A percentile compares a stretch with the other conserved stretches of the same genome.
Evolutionary conservation across 371 early-diverging fungal genomes (phyloP).

Genomic region (Gilbertella persicaria): DNA sequence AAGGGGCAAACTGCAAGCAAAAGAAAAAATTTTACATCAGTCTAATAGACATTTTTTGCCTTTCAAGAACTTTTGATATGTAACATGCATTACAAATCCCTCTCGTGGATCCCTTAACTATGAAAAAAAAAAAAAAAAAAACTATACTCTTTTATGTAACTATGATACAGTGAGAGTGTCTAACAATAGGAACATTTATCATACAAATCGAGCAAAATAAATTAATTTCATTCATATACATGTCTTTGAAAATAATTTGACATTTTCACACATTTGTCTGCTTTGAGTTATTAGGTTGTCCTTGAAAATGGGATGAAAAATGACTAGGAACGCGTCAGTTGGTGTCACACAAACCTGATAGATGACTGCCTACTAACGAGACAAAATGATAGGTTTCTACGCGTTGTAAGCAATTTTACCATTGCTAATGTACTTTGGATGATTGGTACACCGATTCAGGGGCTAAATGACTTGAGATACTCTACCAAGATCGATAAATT

Average conservation of each 20-base stretch:
- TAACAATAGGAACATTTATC: neutral
- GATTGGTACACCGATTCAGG: too few relatives aligned
- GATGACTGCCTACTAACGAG: neutral
- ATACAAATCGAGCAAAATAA: neutral
- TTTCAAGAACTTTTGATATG: too few relatives aligned
- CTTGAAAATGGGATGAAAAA: neutral
- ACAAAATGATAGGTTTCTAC: neutral
- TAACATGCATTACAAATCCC: too few relatives aligned
- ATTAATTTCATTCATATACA: neutral
- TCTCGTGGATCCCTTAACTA: too few relatives aligned
- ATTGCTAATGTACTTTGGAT: too few relatives aligned
- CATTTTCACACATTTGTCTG: neutral
- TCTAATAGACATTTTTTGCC: too few relatives aligned
- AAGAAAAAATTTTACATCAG: too few relatives aligned
- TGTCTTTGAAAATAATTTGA: neutral
- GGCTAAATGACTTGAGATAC: neutral
- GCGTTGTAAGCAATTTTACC: neutral
- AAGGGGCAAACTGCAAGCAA: too few relatives aligned
- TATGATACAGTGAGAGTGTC: neutral
- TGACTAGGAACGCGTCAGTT: neutral
- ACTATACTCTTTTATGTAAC: neutral
- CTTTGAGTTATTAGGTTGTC: neutral
- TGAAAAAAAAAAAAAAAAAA: too few relatives aligned
- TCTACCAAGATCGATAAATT: neutral
- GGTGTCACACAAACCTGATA: neutral